Evolutionary conservation across 805 yeast species (phyloP).

Genomic region (Pichia phayaonensis): DNA sequence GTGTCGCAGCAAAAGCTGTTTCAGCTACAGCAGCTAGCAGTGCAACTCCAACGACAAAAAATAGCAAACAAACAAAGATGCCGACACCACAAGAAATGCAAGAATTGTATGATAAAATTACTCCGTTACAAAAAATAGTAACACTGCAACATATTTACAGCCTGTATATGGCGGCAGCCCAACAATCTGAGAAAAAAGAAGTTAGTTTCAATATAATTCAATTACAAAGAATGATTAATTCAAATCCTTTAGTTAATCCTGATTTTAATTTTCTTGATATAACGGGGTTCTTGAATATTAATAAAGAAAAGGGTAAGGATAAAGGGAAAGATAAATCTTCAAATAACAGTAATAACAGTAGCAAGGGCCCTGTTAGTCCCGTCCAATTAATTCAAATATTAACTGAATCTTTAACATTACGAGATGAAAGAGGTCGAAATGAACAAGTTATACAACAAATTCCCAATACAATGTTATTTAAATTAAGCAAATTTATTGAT

Average conservation of each 20-base stretch:
- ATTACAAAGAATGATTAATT: conserved; percentile 30
- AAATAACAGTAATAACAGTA: not conserved
- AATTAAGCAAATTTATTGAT: conserved; percentile 25
- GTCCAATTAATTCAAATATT: conserved; percentile 31
- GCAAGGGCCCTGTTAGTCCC: conserved; percentile 20
- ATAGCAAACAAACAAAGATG: conserved; percentile 14
- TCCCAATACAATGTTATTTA: conserved; percentile 28
- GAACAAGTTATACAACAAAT: conserved; percentile 27
- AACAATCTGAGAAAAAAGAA: conserved; percentile 27
- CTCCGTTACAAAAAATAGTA: conserved; percentile 29
- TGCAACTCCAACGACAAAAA: not conserved
- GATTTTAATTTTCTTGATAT: conserved; percentile 29
- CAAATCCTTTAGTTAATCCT: conserved; percentile 30
- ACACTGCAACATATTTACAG: conserved; percentile 32
- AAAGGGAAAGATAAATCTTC: not conserved
- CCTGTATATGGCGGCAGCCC: conserved; percentile 28
- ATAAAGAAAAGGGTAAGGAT: conserved; percentile 3
- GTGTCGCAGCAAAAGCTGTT: not conserved
- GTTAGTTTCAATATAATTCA: conserved; percentile 31
- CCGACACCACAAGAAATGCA: conserved; percentile 24
- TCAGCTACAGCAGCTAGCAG: not conserved
- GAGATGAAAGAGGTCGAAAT: conserved; percentile 20
- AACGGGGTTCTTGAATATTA: conserved; percentile 20
- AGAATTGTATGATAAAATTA: conserved; percentile 24
- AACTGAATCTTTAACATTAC: conserved; percentile 29